Base-by-base conservation (phyloP, 202 grass and related monocot genomes). In the Thinopyrum obtusiflorum region DNA sequence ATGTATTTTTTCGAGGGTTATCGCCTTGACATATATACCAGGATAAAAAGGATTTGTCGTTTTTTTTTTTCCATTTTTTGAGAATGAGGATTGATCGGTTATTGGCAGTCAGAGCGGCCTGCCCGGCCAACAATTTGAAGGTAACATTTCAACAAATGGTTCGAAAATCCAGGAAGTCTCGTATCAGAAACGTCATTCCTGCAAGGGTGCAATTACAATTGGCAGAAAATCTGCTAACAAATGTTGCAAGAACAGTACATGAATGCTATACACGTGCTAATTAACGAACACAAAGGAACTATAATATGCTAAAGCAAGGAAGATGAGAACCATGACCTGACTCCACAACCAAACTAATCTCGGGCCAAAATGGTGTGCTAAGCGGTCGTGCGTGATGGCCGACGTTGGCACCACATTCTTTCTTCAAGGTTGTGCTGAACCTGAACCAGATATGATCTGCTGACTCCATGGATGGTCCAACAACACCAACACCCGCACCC, bases 381-480 rank as follows among this genome's bases (percentile, higher is more conserved):
- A 28, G 33, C 13, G 61, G 89, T 87, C 84, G 13, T 68, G 37
- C 68, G 61, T 76, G 76, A 80, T 10, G 61, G 37, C 76, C 61
- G 24, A 17, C 15, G 26, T 31, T 10, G 47, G 47, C 15, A 53
- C 20, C 27, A 25, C 36, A 53, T 74, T 37, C 65, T n/a, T 59
- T 82, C 17, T 24, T 79, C 55, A 72, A 66, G 59, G 3, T 74
- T 40, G 80, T 55, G 47, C 60, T 3, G 6, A 55, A 53, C 49
- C 49, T 49, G 32, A 47, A 49, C 42, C 25, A 4, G 42, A 74
- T 74, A 74, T 15, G 71, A 18, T 74, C 71, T 1, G 70, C 24
- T 74, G 71, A 73, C 69, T 73, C 39, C 20, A 0, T 8, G 27
- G 79, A 0, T 8, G 27, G 79, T 68, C 63, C 63, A 81, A 81